A percentile compares a stretch with the other conserved stretches of the same genome.
phyloP scores from a whole-genome alignment of 768 basidiomycete species.

The Suillus sp. region DNA sequence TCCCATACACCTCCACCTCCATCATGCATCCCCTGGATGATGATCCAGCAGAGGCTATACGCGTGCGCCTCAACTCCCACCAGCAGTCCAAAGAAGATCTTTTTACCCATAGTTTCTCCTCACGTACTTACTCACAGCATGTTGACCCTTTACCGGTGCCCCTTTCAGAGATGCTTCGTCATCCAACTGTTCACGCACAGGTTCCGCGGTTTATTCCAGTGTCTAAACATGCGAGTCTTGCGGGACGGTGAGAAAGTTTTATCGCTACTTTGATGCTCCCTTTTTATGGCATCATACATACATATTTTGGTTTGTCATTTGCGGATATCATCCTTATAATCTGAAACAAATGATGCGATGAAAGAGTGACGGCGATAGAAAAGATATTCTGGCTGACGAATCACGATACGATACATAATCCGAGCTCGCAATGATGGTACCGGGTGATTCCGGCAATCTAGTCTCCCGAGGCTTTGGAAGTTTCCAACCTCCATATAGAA shows the following conservation, averaged over 20 bases:
- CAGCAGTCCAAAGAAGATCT: constrained; percentile 16
- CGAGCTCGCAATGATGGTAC: not conserved
- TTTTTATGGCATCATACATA: not conserved
- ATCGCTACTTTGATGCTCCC: not conserved
- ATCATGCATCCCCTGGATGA: constrained; percentile 6
- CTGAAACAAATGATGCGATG: not conserved
- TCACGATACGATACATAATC: not conserved
- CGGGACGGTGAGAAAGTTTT: constrained; percentile 27
- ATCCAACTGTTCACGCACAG: constrained; percentile 15
- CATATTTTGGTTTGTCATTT: not conserved
- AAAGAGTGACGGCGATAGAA: not conserved
- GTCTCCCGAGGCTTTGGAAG: not conserved
- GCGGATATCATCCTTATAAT: not conserved
- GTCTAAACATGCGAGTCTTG: constrained; percentile 34
- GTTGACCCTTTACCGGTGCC: constrained; percentile 60
- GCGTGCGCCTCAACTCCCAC: constrained; percentile 8
- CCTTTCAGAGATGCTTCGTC: constrained; percentile 50
- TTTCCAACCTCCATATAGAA: not conserved
- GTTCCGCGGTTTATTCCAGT: constrained; percentile 21
- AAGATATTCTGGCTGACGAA: not conserved
- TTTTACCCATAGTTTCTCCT: constrained; percentile 18
- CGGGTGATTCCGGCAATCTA: not conserved
- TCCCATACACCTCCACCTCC: constrained; percentile 9
- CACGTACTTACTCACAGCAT: constrained; percentile 15
- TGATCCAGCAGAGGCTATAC: constrained; percentile 15